These are phyloP conservation scores for Mucor irregularis DNA, from an alignment of 371 early-diverging fungal species.

Conservation along the genomic window DNA sequence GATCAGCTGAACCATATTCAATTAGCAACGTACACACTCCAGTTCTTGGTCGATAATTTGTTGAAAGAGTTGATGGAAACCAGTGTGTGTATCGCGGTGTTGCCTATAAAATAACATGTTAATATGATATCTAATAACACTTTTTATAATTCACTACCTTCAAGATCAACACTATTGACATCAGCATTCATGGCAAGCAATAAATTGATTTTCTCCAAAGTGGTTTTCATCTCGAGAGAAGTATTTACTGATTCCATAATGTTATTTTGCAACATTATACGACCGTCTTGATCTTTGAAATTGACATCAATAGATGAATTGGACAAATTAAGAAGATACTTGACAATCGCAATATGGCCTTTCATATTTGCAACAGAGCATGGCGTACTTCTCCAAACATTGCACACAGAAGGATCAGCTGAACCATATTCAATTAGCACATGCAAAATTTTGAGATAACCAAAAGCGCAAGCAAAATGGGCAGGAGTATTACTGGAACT, in stretches of 20 bases:
- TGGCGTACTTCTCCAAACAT: conserved; percentile 60
- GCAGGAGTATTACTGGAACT: conserved; percentile 51
- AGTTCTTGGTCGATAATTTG: too few relatives aligned
- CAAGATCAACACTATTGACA: conserved; percentile 38
- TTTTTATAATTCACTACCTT: conserved; percentile 24
- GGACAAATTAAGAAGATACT: conserved; percentile 44
- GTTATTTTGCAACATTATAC: conserved; percentile 50
- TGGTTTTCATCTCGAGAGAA: conserved; percentile 35
- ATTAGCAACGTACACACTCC: too few relatives aligned
- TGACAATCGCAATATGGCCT: conserved; percentile 52
- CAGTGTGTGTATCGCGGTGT: conserved; percentile 50
- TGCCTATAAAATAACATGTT: conserved; percentile 16
- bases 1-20: conserved; percentile 43
- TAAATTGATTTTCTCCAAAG: conserved; percentile 31
- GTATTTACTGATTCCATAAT: conserved; percentile 21
- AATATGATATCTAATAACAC: neutral
- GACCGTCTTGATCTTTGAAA: conserved; percentile 51
- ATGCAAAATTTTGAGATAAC: conserved; percentile 42
- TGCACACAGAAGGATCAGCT: conserved; percentile 44
- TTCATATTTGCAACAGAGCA: conserved; percentile 62
- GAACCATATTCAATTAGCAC: conserved; percentile 46
- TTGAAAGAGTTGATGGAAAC: conserved; percentile 19
- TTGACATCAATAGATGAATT: conserved; percentile 40
- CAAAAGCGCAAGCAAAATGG: conserved; percentile 64
- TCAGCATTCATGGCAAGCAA: conserved; percentile 47